phyloP scores from a whole-genome alignment of 768 basidiomycete genomes.

The Boletus vermiculosoides region DNA sequence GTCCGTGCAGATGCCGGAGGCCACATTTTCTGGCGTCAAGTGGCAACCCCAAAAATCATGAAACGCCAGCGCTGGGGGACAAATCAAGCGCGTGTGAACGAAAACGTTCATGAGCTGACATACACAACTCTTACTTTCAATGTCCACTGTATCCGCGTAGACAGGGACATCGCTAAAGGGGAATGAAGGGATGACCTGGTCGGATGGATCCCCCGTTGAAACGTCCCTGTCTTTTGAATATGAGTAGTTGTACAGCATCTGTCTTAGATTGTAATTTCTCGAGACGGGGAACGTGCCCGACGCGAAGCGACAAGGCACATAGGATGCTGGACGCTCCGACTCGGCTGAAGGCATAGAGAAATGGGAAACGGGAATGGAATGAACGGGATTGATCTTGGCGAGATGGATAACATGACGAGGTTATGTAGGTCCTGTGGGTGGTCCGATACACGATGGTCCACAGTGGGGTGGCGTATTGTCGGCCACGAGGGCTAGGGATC shows the following conservation, averaged over 20 bases:
- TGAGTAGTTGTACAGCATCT: conserved; percentile 29
- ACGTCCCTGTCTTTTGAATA: background rate
- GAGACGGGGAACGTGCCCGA: conserved; percentile 32
- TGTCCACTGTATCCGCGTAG: conserved; percentile 42
- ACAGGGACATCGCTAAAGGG: conserved; percentile 29
- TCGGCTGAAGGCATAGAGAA: conserved; percentile 11
- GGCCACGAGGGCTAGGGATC: background rate
- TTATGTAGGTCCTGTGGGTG: conserved; percentile 18
- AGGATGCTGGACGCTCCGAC: conserved; percentile 8
- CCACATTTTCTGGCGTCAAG: conserved; percentile 35
- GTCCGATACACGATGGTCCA: conserved; percentile 7
- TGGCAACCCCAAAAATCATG: conserved; percentile 34
- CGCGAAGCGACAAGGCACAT: conserved; percentile 17
- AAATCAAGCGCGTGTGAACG: background rate
- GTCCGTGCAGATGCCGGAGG: conserved; percentile 21
- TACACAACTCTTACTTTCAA: conserved; percentile 40
- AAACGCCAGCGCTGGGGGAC: conserved; percentile 32
- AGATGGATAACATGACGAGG: background rate
- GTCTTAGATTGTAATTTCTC: conserved; percentile 23
- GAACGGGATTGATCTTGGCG: background rate
- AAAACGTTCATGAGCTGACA: background rate
- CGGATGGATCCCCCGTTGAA: conserved; percentile 7
- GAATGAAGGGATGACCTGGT: conserved; percentile 34
- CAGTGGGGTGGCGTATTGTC: conserved; percentile 9
- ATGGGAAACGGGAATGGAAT: background rate